Percentiles rank a stretch among this genome's conserved stretches.
These are phyloP conservation scores for Scenedesmus sp. DNA, from an alignment of 163 green algal genomes.

Conservation along the genomic window DNA sequence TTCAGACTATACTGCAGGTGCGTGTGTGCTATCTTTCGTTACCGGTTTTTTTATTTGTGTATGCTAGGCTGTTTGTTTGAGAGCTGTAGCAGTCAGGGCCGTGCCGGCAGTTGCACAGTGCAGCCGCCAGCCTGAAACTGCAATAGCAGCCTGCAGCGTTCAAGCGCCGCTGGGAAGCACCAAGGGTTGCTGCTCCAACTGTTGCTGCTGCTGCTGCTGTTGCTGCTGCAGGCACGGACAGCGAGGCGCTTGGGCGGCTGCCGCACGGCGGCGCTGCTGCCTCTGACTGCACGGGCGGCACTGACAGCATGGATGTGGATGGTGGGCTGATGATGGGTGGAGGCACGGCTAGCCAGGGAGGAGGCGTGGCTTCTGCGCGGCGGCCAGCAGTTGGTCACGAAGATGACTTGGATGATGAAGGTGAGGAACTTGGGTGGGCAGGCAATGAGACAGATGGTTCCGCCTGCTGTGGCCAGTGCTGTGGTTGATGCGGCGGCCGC, in stretches of 20 bases:
- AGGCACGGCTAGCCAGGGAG: background rate
- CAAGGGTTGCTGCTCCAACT: background rate
- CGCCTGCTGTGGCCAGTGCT: background rate
- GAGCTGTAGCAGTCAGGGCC: too few species aligned
- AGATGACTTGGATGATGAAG: background rate
- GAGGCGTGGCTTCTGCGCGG: background rate
- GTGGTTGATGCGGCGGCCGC: background rate
- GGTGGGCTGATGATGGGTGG: background rate
- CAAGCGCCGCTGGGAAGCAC: too few species aligned
- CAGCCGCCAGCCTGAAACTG: background rate
- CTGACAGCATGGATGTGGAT: constrained; percentile 40
- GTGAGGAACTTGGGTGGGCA: background rate
- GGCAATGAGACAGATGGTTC: too few species aligned
- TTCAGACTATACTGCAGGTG: background rate
- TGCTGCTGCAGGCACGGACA: constrained; percentile 26
- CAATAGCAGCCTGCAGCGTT: background rate
- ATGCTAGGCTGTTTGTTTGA: background rate
- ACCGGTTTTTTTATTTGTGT: background rate
- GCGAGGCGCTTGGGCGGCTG: constrained; percentile 31
- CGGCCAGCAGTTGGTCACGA: too few species aligned
- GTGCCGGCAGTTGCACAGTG: background rate
- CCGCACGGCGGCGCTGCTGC: constrained; percentile 19
- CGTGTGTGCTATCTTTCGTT: background rate
- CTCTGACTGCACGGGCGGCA: constrained; percentile 5
- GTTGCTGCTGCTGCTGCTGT: background rate